Percentiles rank a stretch among this genome's conserved stretches.
These are phyloP conservation scores for Cornus kousa DNA, from an alignment of 148 eudicot genomes.

Conservation along the genomic window DNA sequence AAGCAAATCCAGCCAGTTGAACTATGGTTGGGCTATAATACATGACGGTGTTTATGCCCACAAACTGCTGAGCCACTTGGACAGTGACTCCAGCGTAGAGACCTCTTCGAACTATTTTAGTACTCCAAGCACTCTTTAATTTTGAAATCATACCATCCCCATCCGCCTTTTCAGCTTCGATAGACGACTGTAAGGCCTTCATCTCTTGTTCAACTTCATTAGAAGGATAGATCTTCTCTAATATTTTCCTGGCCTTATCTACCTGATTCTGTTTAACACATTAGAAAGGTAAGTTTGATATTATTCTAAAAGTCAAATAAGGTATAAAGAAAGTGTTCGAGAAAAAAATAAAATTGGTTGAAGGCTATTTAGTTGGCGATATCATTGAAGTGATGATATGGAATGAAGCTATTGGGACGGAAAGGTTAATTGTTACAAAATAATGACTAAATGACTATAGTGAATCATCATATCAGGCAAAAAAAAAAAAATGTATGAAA, in stretches of 20 bases:
- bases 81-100: constrained; percentile 76
- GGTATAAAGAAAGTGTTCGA: background rate
- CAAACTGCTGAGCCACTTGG: constrained; percentile 78
- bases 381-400: background rate
- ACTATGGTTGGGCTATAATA: constrained; percentile 88
- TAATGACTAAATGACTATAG: background rate
- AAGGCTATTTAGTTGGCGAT: background rate
- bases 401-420: background rate
- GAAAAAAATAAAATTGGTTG: no score
- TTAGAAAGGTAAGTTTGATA: background rate
- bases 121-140: constrained; percentile 49
- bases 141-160: constrained; percentile 38
- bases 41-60: constrained; percentile 84
- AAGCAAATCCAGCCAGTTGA: constrained; percentile 80
- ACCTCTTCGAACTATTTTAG: constrained; percentile 65
- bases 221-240: constrained; percentile 62
- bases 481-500: no score
- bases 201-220: constrained; percentile 67
- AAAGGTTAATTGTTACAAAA: background rate
- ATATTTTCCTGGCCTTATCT: constrained; percentile 59
- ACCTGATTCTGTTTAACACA: constrained; percentile 38
- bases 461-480: background rate
- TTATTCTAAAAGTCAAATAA: background rate
- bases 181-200: constrained; percentile 49
- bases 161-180: constrained; percentile 49